Evolutionary conservation across 2,329 filamentous ascomycete species (phyloP).

Genomic region (Epichloe sp.): DNA sequence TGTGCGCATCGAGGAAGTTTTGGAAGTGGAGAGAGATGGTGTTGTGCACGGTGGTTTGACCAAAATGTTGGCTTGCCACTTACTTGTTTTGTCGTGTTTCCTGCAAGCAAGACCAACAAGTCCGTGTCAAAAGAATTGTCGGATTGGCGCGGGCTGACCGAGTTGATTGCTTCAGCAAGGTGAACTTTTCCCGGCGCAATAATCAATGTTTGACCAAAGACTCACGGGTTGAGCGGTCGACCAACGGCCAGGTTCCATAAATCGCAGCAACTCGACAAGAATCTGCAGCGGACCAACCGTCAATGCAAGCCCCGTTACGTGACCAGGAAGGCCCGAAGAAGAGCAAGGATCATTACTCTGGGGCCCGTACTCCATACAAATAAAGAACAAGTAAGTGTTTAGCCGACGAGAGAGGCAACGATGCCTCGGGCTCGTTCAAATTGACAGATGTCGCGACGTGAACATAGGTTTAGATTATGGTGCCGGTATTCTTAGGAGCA

Average conservation of each 20-base stretch:
- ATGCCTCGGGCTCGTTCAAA: too few relatives aligned
- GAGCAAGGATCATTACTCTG: constrained; percentile 1
- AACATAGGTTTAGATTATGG: too few relatives aligned
- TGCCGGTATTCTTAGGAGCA: neutral
- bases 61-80: neutral
- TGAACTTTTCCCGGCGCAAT: neutral
- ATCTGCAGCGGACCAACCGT: neutral
- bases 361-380: neutral
- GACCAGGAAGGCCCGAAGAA: constrained; percentile 4
- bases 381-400: too few relatives aligned
- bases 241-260: neutral
- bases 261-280: neutral
- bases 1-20: neutral
- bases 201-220: neutral
- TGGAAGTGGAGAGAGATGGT: neutral
- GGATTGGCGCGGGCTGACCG: neutral
- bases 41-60: neutral
- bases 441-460: too few relatives aligned
- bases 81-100: neutral
- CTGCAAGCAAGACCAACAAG: neutral
- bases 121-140: neutral
- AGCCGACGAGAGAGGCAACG: too few relatives aligned
- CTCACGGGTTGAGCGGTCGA: neutral
- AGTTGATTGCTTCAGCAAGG: neutral
- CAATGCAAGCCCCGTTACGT: neutral